Base-by-base conservation (phyloP, 23 red algal species). In the Gracilaria gracilis region DNA sequence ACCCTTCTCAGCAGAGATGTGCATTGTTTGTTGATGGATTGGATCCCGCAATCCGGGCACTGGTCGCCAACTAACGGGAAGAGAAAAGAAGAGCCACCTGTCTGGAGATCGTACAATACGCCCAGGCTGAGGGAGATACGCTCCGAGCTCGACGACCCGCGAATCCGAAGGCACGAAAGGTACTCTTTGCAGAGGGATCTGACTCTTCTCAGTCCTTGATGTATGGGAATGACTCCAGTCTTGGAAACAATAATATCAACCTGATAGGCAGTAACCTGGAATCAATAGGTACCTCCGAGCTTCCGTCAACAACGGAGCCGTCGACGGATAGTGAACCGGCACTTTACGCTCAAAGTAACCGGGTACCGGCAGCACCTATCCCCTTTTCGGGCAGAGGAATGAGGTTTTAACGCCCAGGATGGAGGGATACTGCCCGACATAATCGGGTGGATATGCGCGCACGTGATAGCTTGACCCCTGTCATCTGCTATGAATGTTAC, bases 401-500 rank as follows among this genome's bases (percentile, higher is more conserved):
- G 37, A 47, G 24, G 36, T 46, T 50, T 21, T 15, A 2, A 3
- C 33, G 24, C 37, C 74, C 35, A 12, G 74, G 36, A 47, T 79
- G 74, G 62, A 33, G 33, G 74, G 74, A 79, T 9, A 79, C 48
- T 19, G 49, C 74, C 24, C 48, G 1, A 20, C 27, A 27, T 3
- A 9, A 20, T 79, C 74, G 48, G 6, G 48, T 47, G 74, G 20
- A 48, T 17, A 14, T 1, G 25, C 16, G 62, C 16, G 7, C 62
- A 2, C 16, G 20, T 0, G 39, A 79, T 20, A 2, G 9, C 36
- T 38, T 35, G 20, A 79, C 74, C 35, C 1, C 40, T 11, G 74
- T 54, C 9, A 79, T 79, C 37, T 79, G 39, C 48, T 54, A 79
- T 29, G 36, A 79, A 21, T 79, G 74, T 38, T 79, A 79, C 37